Evolutionary conservation across 257 asterid species (phyloP).

Genomic region (Solanum bulbocastanum): DNA sequence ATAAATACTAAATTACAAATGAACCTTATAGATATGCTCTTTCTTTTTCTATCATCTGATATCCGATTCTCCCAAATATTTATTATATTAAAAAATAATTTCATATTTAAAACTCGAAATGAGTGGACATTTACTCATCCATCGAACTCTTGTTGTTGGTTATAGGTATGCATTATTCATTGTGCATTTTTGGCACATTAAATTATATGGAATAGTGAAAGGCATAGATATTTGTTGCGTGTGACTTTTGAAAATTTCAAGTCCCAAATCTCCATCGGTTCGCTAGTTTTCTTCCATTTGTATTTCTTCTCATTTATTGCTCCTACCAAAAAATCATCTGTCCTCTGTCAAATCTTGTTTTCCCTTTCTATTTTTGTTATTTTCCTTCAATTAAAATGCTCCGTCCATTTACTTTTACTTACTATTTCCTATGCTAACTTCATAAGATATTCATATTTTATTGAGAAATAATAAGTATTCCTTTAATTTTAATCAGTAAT

Average conservation of each 20-base stretch:
- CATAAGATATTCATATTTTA: too few relatives aligned
- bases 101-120: background rate
- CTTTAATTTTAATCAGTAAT: too few relatives aligned
- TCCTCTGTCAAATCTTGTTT: background rate
- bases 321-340: background rate
- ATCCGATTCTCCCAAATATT: background rate
- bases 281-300: background rate
- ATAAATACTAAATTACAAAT: background rate
- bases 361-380: background rate
- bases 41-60: background rate
- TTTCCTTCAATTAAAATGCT: background rate
- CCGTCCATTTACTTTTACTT: background rate
- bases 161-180: background rate
- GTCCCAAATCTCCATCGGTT: background rate
- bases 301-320: background rate
- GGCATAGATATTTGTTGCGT: constrained; percentile 1
- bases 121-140: background rate
- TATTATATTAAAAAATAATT: background rate
- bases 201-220: background rate
- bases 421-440: background rate
- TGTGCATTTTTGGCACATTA: background rate
- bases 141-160: background rate
- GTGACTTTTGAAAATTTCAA: background rate
- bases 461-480: accelerated
- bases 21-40: background rate